Percentiles rank a stretch among this genome's conserved stretches.
Conservation (phyloP, 2,329 filamentous ascomycete species). For the Pseudogymnoascus sp. region DNA sequence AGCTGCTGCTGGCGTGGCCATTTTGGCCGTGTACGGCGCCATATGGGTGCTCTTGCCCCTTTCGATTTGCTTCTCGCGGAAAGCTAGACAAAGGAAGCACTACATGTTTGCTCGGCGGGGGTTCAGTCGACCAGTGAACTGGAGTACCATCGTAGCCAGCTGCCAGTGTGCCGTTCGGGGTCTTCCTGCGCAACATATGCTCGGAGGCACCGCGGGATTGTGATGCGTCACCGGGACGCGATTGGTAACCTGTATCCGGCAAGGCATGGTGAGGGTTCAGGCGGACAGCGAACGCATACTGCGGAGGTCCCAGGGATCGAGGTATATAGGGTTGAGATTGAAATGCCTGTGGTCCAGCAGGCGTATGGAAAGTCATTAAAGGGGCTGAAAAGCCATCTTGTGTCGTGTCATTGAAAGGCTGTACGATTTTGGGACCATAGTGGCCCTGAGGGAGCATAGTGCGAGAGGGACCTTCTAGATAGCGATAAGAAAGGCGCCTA, state of each 20-base stretch:
- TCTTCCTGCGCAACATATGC: conserved; percentile 81
- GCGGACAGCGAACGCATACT: conserved; percentile 23
- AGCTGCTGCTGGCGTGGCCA: neutral
- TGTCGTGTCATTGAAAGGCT: conserved; percentile 16
- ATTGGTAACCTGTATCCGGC: conserved; percentile 1
- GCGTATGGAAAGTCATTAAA: neutral
- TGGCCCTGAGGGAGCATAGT: conserved; percentile 8
- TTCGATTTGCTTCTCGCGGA: neutral
- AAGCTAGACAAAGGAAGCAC: conserved; percentile 51
- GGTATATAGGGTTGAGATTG: conserved; percentile 20
- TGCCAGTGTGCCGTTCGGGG: conserved; percentile 85
- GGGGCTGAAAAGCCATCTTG: conserved; percentile 22
- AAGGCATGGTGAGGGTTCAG: conserved; percentile 2
- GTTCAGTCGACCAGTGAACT: conserved; percentile 61
- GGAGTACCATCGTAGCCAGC: conserved; percentile 84
- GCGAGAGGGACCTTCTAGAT: conserved; percentile 27
- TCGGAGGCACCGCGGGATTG: conserved; percentile 38
- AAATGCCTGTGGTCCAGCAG: conserved; percentile 5
- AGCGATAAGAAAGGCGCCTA: conserved; percentile 34
- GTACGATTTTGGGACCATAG: conserved; percentile 16
- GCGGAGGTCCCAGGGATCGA: conserved; percentile 17
- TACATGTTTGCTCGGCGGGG: conserved; percentile 75
- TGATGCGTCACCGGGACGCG: conserved; percentile 12
- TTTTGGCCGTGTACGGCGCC: neutral
- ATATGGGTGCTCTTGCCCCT: neutral